Evolutionary conservation across 2,329 filamentous ascomycete genomes (phyloP), one percentile per base, ranked within the genome.

Genomic region (Calonectria pseudoreteaudii): DNA sequence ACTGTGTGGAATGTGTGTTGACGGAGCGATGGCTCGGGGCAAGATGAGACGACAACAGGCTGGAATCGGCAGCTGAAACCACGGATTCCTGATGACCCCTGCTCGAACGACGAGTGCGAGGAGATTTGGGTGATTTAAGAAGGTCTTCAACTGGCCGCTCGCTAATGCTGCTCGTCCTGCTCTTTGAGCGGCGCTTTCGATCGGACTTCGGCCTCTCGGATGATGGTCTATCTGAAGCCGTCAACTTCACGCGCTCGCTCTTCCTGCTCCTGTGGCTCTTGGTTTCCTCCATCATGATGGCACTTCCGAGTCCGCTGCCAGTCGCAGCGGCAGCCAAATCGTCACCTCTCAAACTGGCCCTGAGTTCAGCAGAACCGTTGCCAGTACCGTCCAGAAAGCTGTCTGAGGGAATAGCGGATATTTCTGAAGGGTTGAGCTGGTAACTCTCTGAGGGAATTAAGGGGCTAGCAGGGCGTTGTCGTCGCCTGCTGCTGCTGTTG

Each of bases 351-450:
- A 82, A 83, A 70, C 85, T 85, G 73, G 85, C 84, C 67, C 84
- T 87, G 50, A 75, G 26, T 34, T 86, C 84, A 16, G 82, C 86
- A 28, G 84, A 83, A 5, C 85, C 85, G 7, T 86, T 86, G 2
- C 88, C 89, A 7, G 89, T 88, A n/a, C 90, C 90, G 78, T 92
- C 90, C 10, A 92, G 84, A 74, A 92, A 92, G 80, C 90, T 92
- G 80, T 92, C 89, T 23, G 88, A 88, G 16, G 90, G 90, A 66
- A 92, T 92, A 89, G 94, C 84, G 87, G 96, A 98, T 65, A 98
- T 94, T 81, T 98, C 96, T 4, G 96, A 98, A 66, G 92, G 88
- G 77, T 91, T 91, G 16, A 91, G 89, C 41, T 91, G 86, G 82
- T 94, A 95, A 68, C 84, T 91, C 82, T 86, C 90, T 80, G 85